phyloP scores from a whole-genome alignment of 129 eudicot species.

The Artemisia annua region DNA sequence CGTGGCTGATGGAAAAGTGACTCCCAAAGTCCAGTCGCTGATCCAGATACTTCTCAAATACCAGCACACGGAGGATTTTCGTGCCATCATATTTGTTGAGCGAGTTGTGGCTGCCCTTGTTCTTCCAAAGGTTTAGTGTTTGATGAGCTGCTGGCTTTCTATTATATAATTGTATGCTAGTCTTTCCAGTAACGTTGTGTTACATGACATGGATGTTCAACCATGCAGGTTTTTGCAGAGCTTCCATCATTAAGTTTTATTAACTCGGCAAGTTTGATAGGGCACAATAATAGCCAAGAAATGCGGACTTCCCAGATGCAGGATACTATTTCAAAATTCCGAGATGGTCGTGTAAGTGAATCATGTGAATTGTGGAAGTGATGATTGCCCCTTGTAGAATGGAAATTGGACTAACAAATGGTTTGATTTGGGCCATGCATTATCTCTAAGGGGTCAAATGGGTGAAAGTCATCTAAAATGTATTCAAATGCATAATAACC shows the following conservation, averaged over 20 bases:
- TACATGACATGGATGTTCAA: conserved; percentile 8
- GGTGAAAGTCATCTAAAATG: conserved; percentile 4
- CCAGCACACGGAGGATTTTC: conserved; percentile 87
- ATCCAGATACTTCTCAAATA: conserved; percentile 85
- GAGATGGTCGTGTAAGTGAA: conserved; percentile 89
- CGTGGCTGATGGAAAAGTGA: conserved; percentile 98
- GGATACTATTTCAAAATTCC: conserved; percentile 83
- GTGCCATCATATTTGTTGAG: conserved; percentile 98
- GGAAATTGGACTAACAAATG: not conserved
- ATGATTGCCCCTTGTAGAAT: not conserved
- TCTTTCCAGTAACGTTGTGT: conserved; percentile 9
- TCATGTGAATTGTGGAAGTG: conserved; percentile 6
- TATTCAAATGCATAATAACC: conserved; percentile 12
- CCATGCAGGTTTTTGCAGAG: conserved; percentile 83
- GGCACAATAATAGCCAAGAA: conserved; percentile 97
- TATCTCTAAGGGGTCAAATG: conserved; percentile 7
- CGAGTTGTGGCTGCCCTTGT: conserved; percentile 97
- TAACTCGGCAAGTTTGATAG: conserved; percentile 93
- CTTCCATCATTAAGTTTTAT: conserved; percentile 87
- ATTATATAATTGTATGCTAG: not conserved
- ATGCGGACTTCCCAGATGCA: conserved; percentile 98
- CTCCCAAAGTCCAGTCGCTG: conserved; percentile 97
- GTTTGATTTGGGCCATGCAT: not conserved
- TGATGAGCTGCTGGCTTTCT: not conserved
- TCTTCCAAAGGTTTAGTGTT: conserved; percentile 86